Evolutionary conservation across 2,329 filamentous ascomycete species (phyloP), one percentile per base, ranked within the genome.

Genomic region (Tolypocladium paradoxum): DNA sequence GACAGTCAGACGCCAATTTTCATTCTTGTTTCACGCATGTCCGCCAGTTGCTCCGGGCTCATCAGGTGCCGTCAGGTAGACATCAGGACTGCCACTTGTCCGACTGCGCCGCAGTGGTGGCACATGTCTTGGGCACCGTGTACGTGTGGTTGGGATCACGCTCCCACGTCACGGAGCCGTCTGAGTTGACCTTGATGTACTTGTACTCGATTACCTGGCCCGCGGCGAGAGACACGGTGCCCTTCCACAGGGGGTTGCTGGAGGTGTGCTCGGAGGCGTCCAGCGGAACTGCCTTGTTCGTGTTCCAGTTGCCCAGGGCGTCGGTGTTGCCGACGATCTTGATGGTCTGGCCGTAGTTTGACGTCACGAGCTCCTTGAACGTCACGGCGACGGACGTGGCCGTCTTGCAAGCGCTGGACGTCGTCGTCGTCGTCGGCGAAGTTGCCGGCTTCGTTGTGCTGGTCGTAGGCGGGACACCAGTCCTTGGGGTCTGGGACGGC

Each of bases 201-300:
- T 89, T 88, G 66, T 88, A 89, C 69, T 82, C 62, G 45, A 89
- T 71, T 3, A 66, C 68, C 48, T 73, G 72, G 2, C 84, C 84
- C 0, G 80, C 73, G 0, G 73, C 67, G 18, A 90, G 66, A 1
- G 68, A 70, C 31, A 88, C 63, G 0, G 76, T 77, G 0, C 67
- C 74, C 47, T 70, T 74, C 87, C 86, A 90, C 6, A 86, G 58
- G 0, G 79, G 82, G 60, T 85, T 81, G 35, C 64, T 68, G 2
- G 70, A 60, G 0, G 81, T 84, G 63, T 89, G 90, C 20, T 72
- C 62, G 18, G 68, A 71, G 2, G 85, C 80, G 47, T 74, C 78
- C 22, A 90, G 71, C 0, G 78, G 61, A 2, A 86, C 61, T 0
- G 79, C 85, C 31, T 68, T 71, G 45, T 57, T 62, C 0, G 77